Evolutionary conservation across 495 filamentous ascomycete genomes (phyloP).

Genomic region (Thermothielavioides terrestris): DNA sequence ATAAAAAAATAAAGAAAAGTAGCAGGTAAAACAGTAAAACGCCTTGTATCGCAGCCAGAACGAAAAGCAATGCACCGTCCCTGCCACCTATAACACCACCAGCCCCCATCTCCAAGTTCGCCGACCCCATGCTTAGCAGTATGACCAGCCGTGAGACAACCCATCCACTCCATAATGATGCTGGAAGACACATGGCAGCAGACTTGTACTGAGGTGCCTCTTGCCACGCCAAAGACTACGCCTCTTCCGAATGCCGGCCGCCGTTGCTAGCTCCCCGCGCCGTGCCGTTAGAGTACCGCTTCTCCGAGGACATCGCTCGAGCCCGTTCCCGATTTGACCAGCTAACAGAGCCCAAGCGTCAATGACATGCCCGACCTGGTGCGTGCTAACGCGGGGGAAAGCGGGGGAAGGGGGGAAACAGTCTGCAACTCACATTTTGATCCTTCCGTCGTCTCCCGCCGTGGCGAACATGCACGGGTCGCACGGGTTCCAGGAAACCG

Average conservation of each 20-base stretch:
- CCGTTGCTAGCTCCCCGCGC: slow-evolving; percentile 3
- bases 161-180: background rate
- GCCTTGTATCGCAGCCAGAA: background rate
- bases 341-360: slow-evolving; percentile 2
- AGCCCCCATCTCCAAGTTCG: slow-evolving; percentile 12
- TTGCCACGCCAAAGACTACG: background rate
- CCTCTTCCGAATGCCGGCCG: background rate
- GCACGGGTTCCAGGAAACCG: slow-evolving; percentile 83
- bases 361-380: background rate
- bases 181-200: background rate
- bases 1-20: background rate
- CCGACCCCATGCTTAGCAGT: slow-evolving; percentile 18
- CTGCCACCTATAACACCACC: background rate
- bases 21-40: too few species aligned
- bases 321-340: slow-evolving; percentile 23
- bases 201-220: background rate
- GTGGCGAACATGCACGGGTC: slow-evolving; percentile 83
- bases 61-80: slow-evolving; percentile 6
- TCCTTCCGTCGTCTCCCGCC: slow-evolving; percentile 76
- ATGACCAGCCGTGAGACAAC: background rate
- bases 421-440: slow-evolving; percentile 91
- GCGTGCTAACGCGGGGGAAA: background rate
- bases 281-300: slow-evolving; percentile 11
- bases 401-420: background rate
- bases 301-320: background rate